Evolutionary conservation across 2,329 filamentous ascomycete genomes (phyloP).

Genomic region (Corniculantispora saksenae): DNA sequence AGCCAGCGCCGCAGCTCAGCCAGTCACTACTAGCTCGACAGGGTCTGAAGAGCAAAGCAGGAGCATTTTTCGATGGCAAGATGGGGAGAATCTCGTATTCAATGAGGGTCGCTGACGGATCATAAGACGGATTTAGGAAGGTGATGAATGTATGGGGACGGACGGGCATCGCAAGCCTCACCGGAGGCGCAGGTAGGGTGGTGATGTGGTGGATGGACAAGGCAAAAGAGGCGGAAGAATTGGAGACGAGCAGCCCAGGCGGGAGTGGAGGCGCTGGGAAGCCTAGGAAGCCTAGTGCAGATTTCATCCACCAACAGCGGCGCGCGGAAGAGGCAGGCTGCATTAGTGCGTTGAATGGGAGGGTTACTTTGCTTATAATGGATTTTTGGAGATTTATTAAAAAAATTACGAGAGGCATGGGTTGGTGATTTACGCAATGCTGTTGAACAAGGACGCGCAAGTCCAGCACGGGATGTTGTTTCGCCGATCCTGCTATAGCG

Average conservation of each 20-base stretch:
- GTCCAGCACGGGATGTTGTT: neutral
- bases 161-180: constrained; percentile 5
- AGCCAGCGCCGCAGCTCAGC: neutral
- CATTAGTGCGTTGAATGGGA: neutral
- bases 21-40: neutral
- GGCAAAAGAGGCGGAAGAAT: neutral
- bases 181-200: neutral
- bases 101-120: neutral
- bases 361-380: neutral
- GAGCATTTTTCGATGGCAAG: neutral
- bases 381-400: neutral
- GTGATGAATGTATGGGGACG: neutral
- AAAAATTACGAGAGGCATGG: neutral
- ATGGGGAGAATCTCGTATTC: constrained; percentile 2
- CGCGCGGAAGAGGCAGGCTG: neutral
- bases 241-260: neutral
- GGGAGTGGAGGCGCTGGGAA: neutral
- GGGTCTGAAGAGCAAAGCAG: too few species aligned
- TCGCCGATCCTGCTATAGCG: neutral
- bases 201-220: too few species aligned
- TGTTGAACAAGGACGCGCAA: neutral
- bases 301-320: constrained; percentile 12
- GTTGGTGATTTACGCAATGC: neutral
- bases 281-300: neutral
- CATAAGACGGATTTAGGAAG: neutral